Conservation (phyloP, 148 eudicot genomes). For the Diospyros lotus region DNA sequence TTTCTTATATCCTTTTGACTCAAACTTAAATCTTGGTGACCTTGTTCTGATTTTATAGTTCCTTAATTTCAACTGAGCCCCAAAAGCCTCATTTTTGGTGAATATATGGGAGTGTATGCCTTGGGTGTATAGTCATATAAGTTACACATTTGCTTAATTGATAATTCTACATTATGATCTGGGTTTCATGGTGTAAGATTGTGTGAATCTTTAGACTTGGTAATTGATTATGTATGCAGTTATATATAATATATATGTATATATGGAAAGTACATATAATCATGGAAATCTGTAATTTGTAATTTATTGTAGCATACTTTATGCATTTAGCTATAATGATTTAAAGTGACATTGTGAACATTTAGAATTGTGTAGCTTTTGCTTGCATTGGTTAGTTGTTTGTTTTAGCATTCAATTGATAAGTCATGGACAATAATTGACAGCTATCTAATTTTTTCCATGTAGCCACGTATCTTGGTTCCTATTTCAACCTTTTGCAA, state of each 20-base stretch:
- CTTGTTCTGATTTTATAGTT: not conserved
- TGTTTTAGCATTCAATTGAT: not conserved
- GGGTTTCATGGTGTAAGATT: not conserved
- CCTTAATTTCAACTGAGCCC: not conserved
- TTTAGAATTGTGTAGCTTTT: not conserved
- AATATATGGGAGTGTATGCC: too few relatives aligned
- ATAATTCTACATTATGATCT: not conserved
- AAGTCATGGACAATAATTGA: not conserved
- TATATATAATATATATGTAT: too few relatives aligned
- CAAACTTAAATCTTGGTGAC: not conserved
- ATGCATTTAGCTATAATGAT: not conserved
- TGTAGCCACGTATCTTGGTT: constrained; percentile 13
- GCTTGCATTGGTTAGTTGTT: not conserved
- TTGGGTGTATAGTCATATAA: too few relatives aligned
- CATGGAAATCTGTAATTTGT: not conserved
- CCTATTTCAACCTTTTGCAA: not conserved
- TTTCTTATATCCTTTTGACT: not conserved
- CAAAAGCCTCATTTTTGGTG: not conserved
- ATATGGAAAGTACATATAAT: not conserved
- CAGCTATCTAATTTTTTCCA: not conserved
- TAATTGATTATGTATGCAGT: too few relatives aligned
- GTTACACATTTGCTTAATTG: too few relatives aligned
- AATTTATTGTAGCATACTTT: not conserved
- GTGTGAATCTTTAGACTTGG: too few relatives aligned
- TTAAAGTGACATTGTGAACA: not conserved